Evolutionary conservation across 140 eudicot genomes (phyloP).

Genomic region (Cichorium intybus): DNA sequence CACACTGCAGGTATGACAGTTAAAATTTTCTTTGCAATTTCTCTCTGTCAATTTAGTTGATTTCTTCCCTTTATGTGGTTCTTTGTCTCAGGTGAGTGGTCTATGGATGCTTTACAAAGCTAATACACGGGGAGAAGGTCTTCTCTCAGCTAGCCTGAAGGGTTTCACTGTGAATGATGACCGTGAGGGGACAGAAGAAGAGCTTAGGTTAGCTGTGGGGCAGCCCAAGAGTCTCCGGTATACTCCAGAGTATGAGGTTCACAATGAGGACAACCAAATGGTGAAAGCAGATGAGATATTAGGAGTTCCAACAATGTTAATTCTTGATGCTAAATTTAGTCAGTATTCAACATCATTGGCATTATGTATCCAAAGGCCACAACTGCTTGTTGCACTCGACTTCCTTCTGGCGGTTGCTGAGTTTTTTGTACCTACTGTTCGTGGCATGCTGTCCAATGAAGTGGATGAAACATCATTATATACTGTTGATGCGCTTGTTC

Average conservation of each 20-base stretch:
- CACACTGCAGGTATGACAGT: constrained; percentile 71
- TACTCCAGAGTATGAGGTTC: constrained; percentile 33
- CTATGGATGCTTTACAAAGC: constrained; percentile 94
- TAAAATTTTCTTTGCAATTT: background rate
- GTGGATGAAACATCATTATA: constrained; percentile 57
- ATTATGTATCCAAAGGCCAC: constrained; percentile 88
- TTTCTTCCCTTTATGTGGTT: constrained; percentile 4
- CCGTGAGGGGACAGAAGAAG: constrained; percentile 93
- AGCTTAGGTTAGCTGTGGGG: constrained; percentile 82
- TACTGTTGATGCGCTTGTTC: constrained; percentile 64
- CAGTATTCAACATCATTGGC: constrained; percentile 54
- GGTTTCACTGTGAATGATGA: constrained; percentile 84
- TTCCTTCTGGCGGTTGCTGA: constrained; percentile 88
- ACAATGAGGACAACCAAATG: constrained; percentile 30
- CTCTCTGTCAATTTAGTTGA: background rate
- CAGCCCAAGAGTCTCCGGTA: constrained; percentile 53
- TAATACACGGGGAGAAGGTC: constrained; percentile 67
- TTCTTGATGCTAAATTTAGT: constrained; percentile 75
- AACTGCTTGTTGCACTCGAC: constrained; percentile 96
- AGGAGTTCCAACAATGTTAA: constrained; percentile 75
- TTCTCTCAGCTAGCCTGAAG: constrained; percentile 73
- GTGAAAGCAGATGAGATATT: constrained; percentile 27
- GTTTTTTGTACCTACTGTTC: constrained; percentile 91
- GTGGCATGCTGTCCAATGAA: constrained; percentile 60
- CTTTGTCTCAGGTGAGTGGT: constrained; percentile 65